Evolutionary conservation across 1,284 basidiomycete genomes (phyloP).

Genomic region (Somion occarium): DNA sequence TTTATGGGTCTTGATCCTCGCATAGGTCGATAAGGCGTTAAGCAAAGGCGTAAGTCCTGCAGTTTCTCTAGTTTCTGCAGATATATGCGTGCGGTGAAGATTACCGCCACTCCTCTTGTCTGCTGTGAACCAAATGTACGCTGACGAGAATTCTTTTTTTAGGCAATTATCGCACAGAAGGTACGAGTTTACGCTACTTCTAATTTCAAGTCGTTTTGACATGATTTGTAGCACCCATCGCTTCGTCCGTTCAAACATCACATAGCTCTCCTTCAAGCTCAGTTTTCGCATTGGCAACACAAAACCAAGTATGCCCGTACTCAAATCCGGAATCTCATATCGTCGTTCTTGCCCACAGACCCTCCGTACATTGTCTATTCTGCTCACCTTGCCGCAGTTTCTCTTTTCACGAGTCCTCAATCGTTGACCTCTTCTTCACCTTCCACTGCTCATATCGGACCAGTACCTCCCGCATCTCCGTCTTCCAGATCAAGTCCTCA

Average conservation of each 20-base stretch:
- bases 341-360: constrained; percentile 49
- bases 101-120: no score
- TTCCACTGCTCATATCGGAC: constrained; percentile 5
- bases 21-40: constrained; percentile 45
- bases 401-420: constrained; percentile 30
- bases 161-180: constrained; percentile 63
- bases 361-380: constrained; percentile 50
- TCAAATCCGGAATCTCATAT: constrained; percentile 48
- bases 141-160: constrained; percentile 2
- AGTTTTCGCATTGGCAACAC: constrained; percentile 45
- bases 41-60: constrained; percentile 35
- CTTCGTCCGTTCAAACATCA: constrained; percentile 53
- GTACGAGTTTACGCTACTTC: constrained; percentile 26
- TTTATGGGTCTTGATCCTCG: background rate
- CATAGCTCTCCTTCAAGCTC: constrained; percentile 54
- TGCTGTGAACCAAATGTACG: background rate
- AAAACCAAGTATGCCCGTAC: constrained; percentile 56
- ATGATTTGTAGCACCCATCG: constrained; percentile 46
- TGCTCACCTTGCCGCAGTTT: constrained; percentile 49
- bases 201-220: background rate
- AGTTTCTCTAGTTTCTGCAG: background rate
- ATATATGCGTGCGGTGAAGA: background rate
- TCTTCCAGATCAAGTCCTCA: constrained; percentile 24
- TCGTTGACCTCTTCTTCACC: constrained; percentile 10
- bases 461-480: constrained; percentile 12